Evolutionary conservation across 306 rosid species (phyloP).

Genomic region (Echinosophora koreensis): DNA sequence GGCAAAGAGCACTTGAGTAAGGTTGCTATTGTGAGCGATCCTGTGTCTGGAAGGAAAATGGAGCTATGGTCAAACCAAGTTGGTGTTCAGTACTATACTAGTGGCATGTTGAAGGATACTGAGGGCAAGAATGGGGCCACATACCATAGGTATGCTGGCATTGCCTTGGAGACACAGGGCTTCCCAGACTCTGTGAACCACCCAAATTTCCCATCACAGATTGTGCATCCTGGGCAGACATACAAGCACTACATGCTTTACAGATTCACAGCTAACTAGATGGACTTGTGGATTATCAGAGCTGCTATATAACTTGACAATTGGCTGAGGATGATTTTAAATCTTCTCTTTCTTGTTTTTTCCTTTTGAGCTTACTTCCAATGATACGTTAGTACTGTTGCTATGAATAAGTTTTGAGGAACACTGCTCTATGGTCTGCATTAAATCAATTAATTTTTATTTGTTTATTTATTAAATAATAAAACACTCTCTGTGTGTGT

Average conservation of each 20-base stretch:
- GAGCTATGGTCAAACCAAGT: conserved; percentile 70
- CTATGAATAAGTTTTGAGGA: conserved; percentile 1
- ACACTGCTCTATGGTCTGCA: background rate
- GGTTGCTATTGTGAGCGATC: conserved; percentile 53
- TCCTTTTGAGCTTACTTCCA: background rate
- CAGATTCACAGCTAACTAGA: conserved; percentile 58
- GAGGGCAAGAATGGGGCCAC: conserved; percentile 61
- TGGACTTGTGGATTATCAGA: background rate
- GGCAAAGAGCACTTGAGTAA: conserved; percentile 40
- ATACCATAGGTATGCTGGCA: conserved; percentile 49
- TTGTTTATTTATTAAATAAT: too few relatives aligned
- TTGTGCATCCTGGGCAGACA: conserved; percentile 63
- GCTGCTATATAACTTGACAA: background rate
- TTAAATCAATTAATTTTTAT: background rate
- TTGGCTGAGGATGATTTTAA: background rate
- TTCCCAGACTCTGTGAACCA: conserved; percentile 69
- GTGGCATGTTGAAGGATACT: conserved; percentile 52
- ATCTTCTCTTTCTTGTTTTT: background rate
- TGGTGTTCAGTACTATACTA: conserved; percentile 69
- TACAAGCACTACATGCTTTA: conserved; percentile 67
- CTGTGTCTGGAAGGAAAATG: conserved; percentile 67
- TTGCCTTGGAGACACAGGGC: conserved; percentile 73
- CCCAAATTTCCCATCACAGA: conserved; percentile 65
- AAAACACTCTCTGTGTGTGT: too few relatives aligned
- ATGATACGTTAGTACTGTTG: background rate